A percentile compares a stretch with the other conserved stretches of the same genome.
phyloP scores from a whole-genome alignment of 192 early-diverging fungal species.

The Coemansia sp. region DNA sequence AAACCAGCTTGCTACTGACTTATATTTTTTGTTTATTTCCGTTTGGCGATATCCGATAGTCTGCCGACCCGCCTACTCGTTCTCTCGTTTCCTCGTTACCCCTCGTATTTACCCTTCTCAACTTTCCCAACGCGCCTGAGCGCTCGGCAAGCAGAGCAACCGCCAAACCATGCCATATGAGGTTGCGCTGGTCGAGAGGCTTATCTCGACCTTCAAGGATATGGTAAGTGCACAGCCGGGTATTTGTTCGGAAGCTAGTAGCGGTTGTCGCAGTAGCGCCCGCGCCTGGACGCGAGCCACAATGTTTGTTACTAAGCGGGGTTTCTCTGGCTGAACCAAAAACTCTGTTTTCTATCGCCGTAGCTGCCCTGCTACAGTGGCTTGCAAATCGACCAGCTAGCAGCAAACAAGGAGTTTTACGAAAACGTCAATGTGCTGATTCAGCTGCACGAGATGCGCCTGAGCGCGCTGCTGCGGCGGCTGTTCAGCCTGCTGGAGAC shows the following conservation, averaged over 20 bases:
- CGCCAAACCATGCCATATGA: constrained; percentile 43
- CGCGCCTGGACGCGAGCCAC: too few species aligned
- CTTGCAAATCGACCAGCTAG: constrained; percentile 58
- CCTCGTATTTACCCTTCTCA: too few species aligned
- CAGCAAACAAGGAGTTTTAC: constrained; percentile 72
- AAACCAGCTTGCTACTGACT: too few species aligned
- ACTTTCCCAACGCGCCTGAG: too few species aligned
- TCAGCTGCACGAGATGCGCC: constrained; percentile 71
- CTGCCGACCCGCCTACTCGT: too few species aligned
- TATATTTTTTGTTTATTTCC: too few species aligned
- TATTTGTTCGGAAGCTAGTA: constrained; percentile 1
- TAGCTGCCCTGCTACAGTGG: constrained; percentile 77
- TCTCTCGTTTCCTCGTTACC: too few species aligned
- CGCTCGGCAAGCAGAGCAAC: too few species aligned
- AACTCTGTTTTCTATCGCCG: not conserved
- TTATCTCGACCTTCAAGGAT: constrained; percentile 46
- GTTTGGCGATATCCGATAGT: too few species aligned
- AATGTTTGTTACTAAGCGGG: not conserved
- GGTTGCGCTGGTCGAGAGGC: constrained; percentile 46
- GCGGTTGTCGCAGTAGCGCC: not conserved
- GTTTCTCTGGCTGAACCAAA: not conserved
- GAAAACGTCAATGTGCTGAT: constrained; percentile 73
- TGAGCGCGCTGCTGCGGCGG: constrained; percentile 63
- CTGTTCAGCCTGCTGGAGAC: constrained; percentile 69
- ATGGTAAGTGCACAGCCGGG: constrained; percentile 23